These are phyloP conservation scores for Diaporthe sp. DNA, from an alignment of 2,329 filamentous ascomycete genomes.

Conservation along the genomic window DNA sequence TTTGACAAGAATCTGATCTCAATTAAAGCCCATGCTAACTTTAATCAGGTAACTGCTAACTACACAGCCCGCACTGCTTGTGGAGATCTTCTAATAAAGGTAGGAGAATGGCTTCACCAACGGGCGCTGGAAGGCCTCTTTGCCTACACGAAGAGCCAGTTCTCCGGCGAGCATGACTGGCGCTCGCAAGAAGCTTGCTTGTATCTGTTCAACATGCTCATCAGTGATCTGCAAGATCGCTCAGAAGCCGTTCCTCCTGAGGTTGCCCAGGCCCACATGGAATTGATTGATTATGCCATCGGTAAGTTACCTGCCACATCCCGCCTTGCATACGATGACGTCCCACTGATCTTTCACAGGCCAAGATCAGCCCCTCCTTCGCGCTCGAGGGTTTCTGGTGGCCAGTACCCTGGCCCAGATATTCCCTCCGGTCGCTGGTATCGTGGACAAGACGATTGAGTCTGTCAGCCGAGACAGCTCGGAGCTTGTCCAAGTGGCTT, in stretches of 20 bases:
- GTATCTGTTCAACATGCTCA: conserved; percentile 86
- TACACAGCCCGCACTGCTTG: conserved; percentile 95
- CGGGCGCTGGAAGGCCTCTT: conserved; percentile 84
- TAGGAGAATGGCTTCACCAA: conserved; percentile 88
- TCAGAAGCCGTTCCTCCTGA: conserved; percentile 78
- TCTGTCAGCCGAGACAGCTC: conserved; percentile 82
- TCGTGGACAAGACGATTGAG: conserved; percentile 81
- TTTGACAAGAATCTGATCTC: neutral
- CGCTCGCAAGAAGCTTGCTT: conserved; percentile 83
- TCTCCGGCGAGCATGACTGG: conserved; percentile 71
- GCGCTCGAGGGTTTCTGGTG: conserved; percentile 89
- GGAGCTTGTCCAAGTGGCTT: conserved; percentile 92
- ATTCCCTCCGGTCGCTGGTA: conserved; percentile 72
- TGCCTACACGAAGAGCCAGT: conserved; percentile 81
- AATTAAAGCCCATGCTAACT: neutral
- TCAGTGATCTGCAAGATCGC: conserved; percentile 86
- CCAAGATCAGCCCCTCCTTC: conserved; percentile 80
- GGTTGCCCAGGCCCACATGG: conserved; percentile 80
- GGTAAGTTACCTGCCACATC: conserved; percentile 56
- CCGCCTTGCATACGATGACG: no score
- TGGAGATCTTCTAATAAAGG: conserved; percentile 91
- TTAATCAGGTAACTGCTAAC: conserved; percentile 81
- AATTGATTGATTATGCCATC: conserved; percentile 84
- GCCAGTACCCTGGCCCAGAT: conserved; percentile 84
- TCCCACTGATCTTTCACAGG: conserved; percentile 24